A percentile compares a stretch with the other conserved stretches of the same genome.
Evolutionary conservation across 2,329 filamentous ascomycete genomes (phyloP).

Genomic region (Aspergillus terreus): DNA sequence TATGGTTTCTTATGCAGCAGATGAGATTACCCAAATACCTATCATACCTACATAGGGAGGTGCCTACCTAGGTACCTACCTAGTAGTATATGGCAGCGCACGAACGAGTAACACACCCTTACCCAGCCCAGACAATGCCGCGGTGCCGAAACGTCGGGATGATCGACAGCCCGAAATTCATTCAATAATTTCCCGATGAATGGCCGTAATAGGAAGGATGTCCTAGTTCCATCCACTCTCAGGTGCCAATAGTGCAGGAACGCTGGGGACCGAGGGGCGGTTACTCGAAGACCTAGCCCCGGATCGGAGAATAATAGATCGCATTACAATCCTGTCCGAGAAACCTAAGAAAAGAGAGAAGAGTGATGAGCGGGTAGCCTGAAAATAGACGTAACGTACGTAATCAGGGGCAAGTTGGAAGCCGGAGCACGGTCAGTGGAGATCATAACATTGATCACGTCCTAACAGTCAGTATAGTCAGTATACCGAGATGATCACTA

Average conservation of each 20-base stretch:
- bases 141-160: constrained; percentile 1
- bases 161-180: constrained; percentile 2
- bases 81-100: background rate
- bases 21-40: background rate
- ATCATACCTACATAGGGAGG: too few species aligned
- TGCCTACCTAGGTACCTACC: too few species aligned
- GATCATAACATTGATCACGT: too few species aligned
- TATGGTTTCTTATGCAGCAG: background rate
- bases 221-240: background rate
- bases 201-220: background rate
- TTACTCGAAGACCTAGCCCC: too few species aligned
- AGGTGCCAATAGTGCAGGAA: too few species aligned
- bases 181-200: constrained; percentile 1
- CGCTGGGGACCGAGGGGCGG: too few species aligned
- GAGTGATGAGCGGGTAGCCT: background rate
- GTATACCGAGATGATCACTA: too few species aligned
- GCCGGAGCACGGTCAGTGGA: background rate
- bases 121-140: background rate
- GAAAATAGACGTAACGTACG: background rate
- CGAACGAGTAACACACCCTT: background rate
- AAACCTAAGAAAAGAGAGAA: background rate
- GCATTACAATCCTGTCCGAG: background rate
- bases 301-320: too few species aligned
- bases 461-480: too few species aligned
- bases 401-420: background rate